These are phyloP conservation scores for Yamadazyma pseudoaaseri DNA, from an alignment of 1,139 yeast species.

Conservation along the genomic window DNA sequence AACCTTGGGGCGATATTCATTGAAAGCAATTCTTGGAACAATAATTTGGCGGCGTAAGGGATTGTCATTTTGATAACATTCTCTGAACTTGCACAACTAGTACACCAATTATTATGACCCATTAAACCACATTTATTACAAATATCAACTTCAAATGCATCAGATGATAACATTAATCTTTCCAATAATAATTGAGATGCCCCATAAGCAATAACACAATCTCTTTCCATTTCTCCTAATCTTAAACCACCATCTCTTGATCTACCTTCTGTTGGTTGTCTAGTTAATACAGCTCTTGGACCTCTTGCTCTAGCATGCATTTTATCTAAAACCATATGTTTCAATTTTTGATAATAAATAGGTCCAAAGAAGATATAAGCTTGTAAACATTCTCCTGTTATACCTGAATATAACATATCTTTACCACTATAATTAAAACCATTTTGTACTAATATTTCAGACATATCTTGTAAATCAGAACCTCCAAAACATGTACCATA, in stretches of 20 bases:
- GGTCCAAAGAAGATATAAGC: conserved; percentile 99
- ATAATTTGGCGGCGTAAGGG: conserved; percentile 94
- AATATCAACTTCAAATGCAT: conserved; percentile 95
- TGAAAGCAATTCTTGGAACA: conserved; percentile 92
- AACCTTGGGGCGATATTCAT: conserved; percentile 98
- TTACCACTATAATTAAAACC: conserved; percentile 96
- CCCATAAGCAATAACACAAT: conserved; percentile 99
- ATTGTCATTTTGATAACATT: conserved; percentile 89
- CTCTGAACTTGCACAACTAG: conserved; percentile 88
- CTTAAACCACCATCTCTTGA: conserved; percentile 99
- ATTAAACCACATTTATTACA: conserved; percentile 95
- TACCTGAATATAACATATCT: conserved; percentile 97
- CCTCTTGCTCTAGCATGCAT: conserved; percentile 99
- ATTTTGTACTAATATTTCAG: conserved; percentile 82
- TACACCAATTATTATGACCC: conserved; percentile 98
- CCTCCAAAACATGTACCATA: conserved; percentile 99
- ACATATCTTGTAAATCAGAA: conserved; percentile 91
- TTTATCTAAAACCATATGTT: conserved; percentile 98
- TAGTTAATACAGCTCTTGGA: conserved; percentile 94
- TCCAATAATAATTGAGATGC: conserved; percentile 93
- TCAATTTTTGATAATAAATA: conserved; percentile 93
- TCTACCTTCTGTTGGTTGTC: conserved; percentile 99
- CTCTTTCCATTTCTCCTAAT: conserved; percentile 99
- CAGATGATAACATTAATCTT: conserved; percentile 94
- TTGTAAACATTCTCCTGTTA: conserved; percentile 95